These are phyloP conservation scores for Paraglomus brasilianum DNA, from an alignment of 192 early-diverging fungal species.

Conservation along the genomic window DNA sequence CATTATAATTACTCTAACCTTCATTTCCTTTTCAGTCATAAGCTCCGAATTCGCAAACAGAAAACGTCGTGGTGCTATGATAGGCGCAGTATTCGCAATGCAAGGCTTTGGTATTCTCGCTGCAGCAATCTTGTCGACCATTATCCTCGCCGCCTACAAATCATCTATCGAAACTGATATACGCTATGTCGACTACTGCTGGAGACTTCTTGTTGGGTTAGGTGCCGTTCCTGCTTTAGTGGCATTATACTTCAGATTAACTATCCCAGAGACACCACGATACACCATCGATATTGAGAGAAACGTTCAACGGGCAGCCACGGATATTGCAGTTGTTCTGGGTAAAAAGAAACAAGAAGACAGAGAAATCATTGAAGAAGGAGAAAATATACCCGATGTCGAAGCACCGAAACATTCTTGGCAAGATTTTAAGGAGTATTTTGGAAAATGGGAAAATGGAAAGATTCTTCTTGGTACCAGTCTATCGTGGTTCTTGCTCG, in stretches of 20 bases:
- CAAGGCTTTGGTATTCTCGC: slow-evolving; percentile 88
- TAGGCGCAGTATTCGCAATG: slow-evolving; percentile 85
- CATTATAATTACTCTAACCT: slow-evolving; percentile 43
- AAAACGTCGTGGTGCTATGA: slow-evolving; percentile 79
- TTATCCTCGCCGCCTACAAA: slow-evolving; percentile 70
- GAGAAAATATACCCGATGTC: slow-evolving; percentile 31
- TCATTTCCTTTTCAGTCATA: slow-evolving; percentile 74
- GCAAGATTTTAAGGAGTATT: slow-evolving; percentile 69
- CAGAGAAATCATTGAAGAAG: slow-evolving; percentile 45
- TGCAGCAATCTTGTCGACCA: slow-evolving; percentile 69
- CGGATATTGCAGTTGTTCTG: slow-evolving; percentile 45
- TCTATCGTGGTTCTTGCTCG: slow-evolving; percentile 76
- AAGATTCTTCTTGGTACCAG: slow-evolving; percentile 78
- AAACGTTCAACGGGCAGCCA: slow-evolving; percentile 47
- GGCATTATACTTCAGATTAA: slow-evolving; percentile 82
- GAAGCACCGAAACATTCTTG: slow-evolving; percentile 45
- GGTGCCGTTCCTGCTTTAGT: slow-evolving; percentile 76
- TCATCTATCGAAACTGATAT: slow-evolving; percentile 58
- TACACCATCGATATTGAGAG: slow-evolving; percentile 65
- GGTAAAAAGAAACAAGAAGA: slow-evolving; percentile 34
- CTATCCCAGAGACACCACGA: slow-evolving; percentile 81
- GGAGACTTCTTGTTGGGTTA: slow-evolving; percentile 81
- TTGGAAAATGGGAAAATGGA: slow-evolving; percentile 75
- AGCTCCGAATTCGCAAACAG: slow-evolving; percentile 86
- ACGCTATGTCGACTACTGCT: slow-evolving; percentile 77